Conservation (phyloP, 2,329 filamentous ascomycete genomes). For the Pestalotiopsis sp. region DNA sequence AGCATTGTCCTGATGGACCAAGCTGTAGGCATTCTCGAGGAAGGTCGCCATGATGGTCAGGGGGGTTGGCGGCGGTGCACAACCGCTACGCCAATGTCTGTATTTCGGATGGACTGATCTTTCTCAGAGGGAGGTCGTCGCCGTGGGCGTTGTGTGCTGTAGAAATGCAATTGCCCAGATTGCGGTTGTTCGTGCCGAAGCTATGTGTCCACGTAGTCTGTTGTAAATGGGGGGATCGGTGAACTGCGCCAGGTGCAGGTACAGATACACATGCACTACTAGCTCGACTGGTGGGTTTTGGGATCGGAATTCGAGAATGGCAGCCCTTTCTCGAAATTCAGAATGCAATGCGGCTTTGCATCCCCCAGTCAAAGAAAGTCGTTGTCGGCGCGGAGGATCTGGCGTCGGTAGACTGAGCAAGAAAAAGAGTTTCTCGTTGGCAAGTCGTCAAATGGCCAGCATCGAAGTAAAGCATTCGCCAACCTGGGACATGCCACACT, state of each 20-base stretch:
- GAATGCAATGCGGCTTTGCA: constrained; percentile 15
- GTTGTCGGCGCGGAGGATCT: neutral
- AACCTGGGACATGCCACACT: constrained; percentile 10
- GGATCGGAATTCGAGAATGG: neutral
- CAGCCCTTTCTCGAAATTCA: neutral
- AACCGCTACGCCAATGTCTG: constrained; percentile 7
- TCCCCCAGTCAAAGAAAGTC: neutral
- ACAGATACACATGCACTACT: neutral
- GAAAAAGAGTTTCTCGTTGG: neutral
- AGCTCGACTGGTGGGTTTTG: neutral
- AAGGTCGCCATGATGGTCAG: constrained; percentile 78
- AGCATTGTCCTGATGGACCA: constrained; percentile 97
- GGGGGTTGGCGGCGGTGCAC: constrained; percentile 11
- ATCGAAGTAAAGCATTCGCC: neutral
- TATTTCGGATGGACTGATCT: neutral
- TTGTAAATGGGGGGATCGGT: constrained; percentile 3
- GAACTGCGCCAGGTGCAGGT: constrained; percentile 3
- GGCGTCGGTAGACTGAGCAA: neutral
- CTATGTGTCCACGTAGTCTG: constrained; percentile 6
- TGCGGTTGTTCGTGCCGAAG: neutral
- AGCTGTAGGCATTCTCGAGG: constrained; percentile 91
- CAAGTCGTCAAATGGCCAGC: constrained; percentile 9
- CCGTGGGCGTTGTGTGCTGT: neutral
- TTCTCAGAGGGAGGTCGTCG: neutral
- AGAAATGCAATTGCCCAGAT: neutral